Conservation (phyloP, 2,329 filamentous ascomycete genomes). For the Tolypocladium capitatum region DNA sequence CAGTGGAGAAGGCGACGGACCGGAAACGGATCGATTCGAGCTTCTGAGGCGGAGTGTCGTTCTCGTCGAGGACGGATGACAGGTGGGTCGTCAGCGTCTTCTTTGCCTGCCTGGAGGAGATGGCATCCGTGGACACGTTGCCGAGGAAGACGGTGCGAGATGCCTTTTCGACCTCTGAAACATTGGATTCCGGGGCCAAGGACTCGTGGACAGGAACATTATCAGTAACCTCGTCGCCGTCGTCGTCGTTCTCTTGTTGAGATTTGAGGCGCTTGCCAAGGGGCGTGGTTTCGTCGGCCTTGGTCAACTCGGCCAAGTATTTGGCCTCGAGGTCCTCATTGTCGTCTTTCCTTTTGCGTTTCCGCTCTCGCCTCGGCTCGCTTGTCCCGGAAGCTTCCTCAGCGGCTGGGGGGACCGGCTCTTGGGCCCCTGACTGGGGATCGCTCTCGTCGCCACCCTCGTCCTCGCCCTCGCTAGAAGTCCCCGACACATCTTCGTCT, state of each 20-base stretch:
- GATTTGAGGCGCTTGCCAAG: slow-evolving; percentile 41
- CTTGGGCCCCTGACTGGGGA: slow-evolving; percentile 7
- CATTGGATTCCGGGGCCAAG: slow-evolving; percentile 37
- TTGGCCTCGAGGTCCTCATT: slow-evolving; percentile 58
- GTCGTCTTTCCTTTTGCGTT: slow-evolving; percentile 54
- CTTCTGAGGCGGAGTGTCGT: slow-evolving; percentile 47
- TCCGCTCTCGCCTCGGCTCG: slow-evolving; percentile 32
- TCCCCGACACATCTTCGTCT: slow-evolving; percentile 15
- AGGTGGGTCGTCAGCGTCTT: slow-evolving; percentile 68
- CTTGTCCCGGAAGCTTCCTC: slow-evolving; percentile 21
- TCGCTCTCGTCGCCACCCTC: slow-evolving; percentile 6
- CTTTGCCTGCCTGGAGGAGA: slow-evolving; percentile 69
- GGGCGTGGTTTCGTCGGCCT: slow-evolving; percentile 45
- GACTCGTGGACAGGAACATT: slow-evolving; percentile 43
- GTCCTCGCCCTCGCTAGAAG: slow-evolving; percentile 12
- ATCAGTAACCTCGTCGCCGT: slow-evolving; percentile 26
- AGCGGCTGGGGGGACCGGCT: slow-evolving; percentile 14
- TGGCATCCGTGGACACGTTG: slow-evolving; percentile 74
- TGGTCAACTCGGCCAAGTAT: slow-evolving; percentile 53
- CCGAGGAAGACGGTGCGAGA: slow-evolving; percentile 82
- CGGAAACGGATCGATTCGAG: slow-evolving; percentile 90
- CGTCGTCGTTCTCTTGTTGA: slow-evolving; percentile 16
- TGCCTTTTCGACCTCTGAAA: slow-evolving; percentile 65
- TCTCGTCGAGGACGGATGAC: slow-evolving; percentile 52
- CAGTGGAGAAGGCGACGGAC: slow-evolving; percentile 72